These are phyloP conservation scores for Ensete ventricosum DNA, from an alignment of 176 grass and related monocot genomes.

Conservation along the genomic window DNA sequence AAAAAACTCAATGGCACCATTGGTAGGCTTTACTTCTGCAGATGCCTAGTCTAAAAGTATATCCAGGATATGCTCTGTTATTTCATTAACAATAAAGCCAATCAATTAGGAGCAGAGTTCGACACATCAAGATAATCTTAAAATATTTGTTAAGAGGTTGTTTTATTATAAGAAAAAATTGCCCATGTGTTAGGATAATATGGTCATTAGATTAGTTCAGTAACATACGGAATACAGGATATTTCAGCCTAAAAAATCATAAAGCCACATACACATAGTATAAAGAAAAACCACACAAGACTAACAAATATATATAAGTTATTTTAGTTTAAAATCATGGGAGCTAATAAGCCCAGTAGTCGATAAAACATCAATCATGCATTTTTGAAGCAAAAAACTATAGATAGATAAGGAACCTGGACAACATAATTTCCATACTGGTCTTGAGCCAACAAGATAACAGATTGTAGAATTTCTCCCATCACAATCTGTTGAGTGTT, in stretches of 20 bases:
- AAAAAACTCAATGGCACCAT: not conserved
- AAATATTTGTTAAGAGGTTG: not conserved
- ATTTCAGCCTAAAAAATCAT: no score
- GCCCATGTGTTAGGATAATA: not conserved
- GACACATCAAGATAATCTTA: not conserved
- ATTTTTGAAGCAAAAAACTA: not conserved
- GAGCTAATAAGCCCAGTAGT: not conserved
- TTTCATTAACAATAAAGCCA: not conserved
- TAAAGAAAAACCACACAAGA: no score
- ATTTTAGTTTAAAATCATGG: not conserved
- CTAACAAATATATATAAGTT: not conserved
- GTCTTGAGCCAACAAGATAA: constrained; percentile 14
- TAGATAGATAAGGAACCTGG: not conserved
- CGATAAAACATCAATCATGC: not conserved
- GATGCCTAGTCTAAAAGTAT: not conserved
- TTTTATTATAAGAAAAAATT: not conserved
- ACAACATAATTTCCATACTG: constrained; percentile 24
- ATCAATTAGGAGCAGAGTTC: no score
- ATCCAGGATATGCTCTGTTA: not conserved
- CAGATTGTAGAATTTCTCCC: constrained; percentile 20
- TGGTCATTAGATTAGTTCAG: not conserved
- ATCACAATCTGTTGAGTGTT: constrained; percentile 18
- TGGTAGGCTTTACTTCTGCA: not conserved
- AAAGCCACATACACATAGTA: no score
- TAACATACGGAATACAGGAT: not conserved